These are phyloP conservation scores for Trichosporon asahii DNA, from an alignment of 1,284 basidiomycete species.

Conservation along the genomic window DNA sequence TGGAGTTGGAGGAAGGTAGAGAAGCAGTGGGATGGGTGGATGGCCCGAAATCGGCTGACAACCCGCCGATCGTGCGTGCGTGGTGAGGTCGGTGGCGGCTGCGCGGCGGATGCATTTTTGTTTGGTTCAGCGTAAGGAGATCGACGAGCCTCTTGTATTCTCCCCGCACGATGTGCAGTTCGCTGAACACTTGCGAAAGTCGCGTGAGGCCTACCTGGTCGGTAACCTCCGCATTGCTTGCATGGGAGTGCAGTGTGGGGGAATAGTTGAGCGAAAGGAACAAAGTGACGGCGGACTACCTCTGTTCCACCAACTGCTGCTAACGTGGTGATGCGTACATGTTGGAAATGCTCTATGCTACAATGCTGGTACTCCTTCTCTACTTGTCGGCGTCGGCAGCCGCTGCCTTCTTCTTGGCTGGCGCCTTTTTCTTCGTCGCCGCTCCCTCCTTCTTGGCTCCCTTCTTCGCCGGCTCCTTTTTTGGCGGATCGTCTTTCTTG, in stretches of 20 bases:
- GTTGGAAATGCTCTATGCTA: background rate
- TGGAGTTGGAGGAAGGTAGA: background rate
- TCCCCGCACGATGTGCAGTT: no score
- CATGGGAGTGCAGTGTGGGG: no score
- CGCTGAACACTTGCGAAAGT: no score
- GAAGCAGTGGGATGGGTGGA: background rate
- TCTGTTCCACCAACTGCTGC: background rate
- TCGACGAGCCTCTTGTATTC: background rate
- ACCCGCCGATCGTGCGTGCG: background rate
- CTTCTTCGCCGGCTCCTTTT: slow-evolving; percentile 14
- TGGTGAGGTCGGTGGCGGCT: background rate
- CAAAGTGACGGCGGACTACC: background rate
- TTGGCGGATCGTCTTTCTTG: slow-evolving; percentile 13
- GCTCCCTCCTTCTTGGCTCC: slow-evolving; percentile 12
- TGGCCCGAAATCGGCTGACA: background rate
- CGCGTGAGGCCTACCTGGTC: no score
- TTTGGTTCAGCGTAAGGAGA: background rate
- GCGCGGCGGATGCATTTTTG: background rate
- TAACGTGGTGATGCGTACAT: background rate
- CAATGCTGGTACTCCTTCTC: background rate
- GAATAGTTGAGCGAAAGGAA: no score
- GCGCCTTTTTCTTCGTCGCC: slow-evolving; percentile 18
- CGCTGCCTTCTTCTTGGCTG: slow-evolving; percentile 19
- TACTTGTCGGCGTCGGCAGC: slow-evolving; percentile 3
- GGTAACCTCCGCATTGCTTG: no score